Evolutionary conservation across 768 basidiomycete genomes (phyloP), one percentile per base, ranked within the genome.

Genomic region (Pisolithus sp.): DNA sequence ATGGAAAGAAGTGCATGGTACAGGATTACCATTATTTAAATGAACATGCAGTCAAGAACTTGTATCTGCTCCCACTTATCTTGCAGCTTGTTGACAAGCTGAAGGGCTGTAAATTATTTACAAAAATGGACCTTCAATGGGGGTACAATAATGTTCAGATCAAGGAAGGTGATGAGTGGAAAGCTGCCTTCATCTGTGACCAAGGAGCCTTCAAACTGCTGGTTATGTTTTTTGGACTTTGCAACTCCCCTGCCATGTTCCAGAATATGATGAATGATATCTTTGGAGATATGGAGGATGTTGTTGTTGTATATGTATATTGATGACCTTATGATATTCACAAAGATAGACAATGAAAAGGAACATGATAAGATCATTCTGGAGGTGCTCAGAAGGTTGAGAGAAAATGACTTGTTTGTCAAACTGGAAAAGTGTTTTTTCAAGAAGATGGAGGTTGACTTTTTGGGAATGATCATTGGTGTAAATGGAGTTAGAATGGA

Each of bases 81-180:
- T 54, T 59, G 1, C 63, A 72, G n/a, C 46, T 73, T 3, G 50
- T 73, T 13, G 55, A 68, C 28, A 42, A 51, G 26, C 18, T 51
- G 20, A 51, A 44, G 8, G 20, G 20, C 2, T 40, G 39, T 10
- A 6, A 40, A 17, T 4, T 40, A 2, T 49, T 49, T 21, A 38
- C 23, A 23, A 49, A 49, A 23, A 18, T 49, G 48, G 48, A 49
- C 24, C 2, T 15, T 3, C 17, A 8, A 31, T 51, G n/a, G 30
- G 68, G 62, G 2, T 73, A 67, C 51, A 65, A 71, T 49, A 68
- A 66, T 20, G 45, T 72, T 9, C 55, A 65, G 1, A 68, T 78
- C 46, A 64, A 64, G 10, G 60, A 69, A 37, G 73, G 72, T 4
- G 67, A 76, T 54, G 28, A 30, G 9, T 30, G 28, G 28, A 30